phyloP scores from a whole-genome alignment of 2,329 filamentous ascomycete genomes.

The Ascosphaera acerosa region DNA sequence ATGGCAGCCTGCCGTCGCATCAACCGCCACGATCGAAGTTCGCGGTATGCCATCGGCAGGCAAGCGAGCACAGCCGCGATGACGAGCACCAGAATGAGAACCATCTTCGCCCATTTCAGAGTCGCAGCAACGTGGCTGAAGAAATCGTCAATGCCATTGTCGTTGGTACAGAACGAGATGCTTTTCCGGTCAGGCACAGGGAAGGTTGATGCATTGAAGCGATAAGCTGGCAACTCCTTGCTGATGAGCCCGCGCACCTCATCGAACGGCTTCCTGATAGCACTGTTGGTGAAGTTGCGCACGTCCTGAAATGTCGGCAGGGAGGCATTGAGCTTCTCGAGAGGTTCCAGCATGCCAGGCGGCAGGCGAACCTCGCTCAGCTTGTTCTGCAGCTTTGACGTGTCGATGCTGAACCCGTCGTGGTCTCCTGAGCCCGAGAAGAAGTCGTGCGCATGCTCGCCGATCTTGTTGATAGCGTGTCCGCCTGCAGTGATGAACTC shows the following conservation, averaged over 20 bases:
- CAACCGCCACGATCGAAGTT: constrained; percentile 49
- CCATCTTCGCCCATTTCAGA: constrained; percentile 41
- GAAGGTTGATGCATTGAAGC: constrained; percentile 53
- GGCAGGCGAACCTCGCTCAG: constrained; percentile 47
- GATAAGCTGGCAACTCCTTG: constrained; percentile 42
- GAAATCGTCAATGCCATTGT: constrained; percentile 58
- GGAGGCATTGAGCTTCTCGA: constrained; percentile 47
- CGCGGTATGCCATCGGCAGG: constrained; percentile 53
- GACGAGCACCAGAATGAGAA: constrained; percentile 51
- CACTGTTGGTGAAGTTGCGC: constrained; percentile 51
- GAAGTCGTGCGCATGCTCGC: constrained; percentile 12
- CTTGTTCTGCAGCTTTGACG: constrained; percentile 36
- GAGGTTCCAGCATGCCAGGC: constrained; percentile 37
- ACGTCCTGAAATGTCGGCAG: constrained; percentile 68
- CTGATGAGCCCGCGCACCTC: constrained; percentile 51
- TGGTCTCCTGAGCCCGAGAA: constrained; percentile 19
- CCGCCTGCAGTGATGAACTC: constrained; percentile 24
- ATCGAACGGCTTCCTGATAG: constrained; percentile 58
- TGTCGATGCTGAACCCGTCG: constrained; percentile 31
- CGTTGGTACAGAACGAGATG: constrained; percentile 70
- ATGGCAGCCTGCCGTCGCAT: constrained; percentile 45
- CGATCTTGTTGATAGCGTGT: constrained; percentile 21
- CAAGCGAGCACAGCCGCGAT: constrained; percentile 47
- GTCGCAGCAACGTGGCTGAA: constrained; percentile 47
- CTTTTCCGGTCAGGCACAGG: constrained; percentile 62